Percentiles rank a stretch among this genome's conserved stretches.
These are phyloP conservation scores for Chaetomiaceae sp. DNA, from an alignment of 2,329 filamentous ascomycete species.

Conservation along the genomic window DNA sequence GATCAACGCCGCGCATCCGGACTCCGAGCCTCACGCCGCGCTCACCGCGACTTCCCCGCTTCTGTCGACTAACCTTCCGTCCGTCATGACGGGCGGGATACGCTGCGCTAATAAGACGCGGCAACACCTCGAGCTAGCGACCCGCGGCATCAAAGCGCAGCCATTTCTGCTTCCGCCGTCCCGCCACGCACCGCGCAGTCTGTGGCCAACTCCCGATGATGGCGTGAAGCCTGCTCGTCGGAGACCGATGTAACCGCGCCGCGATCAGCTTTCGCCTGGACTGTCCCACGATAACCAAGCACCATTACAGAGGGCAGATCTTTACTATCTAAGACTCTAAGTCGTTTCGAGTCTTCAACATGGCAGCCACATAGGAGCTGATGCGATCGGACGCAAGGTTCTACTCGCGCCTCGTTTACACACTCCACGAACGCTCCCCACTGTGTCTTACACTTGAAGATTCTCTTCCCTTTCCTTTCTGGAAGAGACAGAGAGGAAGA, in stretches of 20 bases:
- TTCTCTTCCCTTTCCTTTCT: too few relatives aligned
- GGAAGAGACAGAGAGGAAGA: too few relatives aligned
- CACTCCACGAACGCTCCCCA: too few relatives aligned
- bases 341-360: too few relatives aligned
- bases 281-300: neutral
- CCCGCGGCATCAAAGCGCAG: neutral
- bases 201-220: neutral
- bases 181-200: neutral
- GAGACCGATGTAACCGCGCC: neutral
- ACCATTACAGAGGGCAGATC: too few relatives aligned
- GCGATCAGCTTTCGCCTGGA: neutral
- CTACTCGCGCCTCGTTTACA: too few relatives aligned
- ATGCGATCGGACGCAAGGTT: too few relatives aligned
- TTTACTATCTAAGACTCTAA: too few relatives aligned
- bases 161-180: neutral
- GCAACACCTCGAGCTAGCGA: neutral
- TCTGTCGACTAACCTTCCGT: too few relatives aligned
- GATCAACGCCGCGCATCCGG: neutral
- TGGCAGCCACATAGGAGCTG: too few relatives aligned
- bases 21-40: neutral
- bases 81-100: neutral
- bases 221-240: neutral
- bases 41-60: conserved; percentile 3
- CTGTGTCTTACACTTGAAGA: too few relatives aligned
- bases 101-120: neutral